Base-by-base conservation (phyloP, 371 early-diverging fungal species). In the Mortierella sp. region DNA sequence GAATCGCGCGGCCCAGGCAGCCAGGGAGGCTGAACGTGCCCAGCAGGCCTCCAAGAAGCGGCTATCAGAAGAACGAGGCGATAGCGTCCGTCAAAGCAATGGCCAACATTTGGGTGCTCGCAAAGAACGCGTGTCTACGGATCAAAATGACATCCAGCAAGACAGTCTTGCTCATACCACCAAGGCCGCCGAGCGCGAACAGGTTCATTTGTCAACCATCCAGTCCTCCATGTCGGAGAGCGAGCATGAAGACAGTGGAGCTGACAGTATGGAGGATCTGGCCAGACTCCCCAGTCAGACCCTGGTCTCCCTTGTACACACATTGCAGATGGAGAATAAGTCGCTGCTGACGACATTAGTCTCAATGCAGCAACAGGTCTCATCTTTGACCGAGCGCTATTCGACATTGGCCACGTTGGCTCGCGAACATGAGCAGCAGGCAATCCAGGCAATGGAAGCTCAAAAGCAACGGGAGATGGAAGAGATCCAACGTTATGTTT, bases 401-500 rank as follows among this genome's bases (percentile, higher is more conserved):
- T 65, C 83, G 3, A 83, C 86, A 15, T 51, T 86, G 19, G 79
- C 84, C 44, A 64, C 78, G 8, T 56, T 84, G 34, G 80, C 82
- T 7, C 82, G 87, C 9, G 85, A 87, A 57, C 80, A 81, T 17
- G 86, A 86, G 31, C 71, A 83, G 39, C 85, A 86, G 50, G 79
- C 81, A 6, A 59, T 82, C 26, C 78, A 81, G 43, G 65, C 84
- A 31, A 75, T 81, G 60, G 85, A 86, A 65, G 59, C 78, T 9
- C 79, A 82, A 28, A 86, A 83, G 55, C 78, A 84, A 27, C 80
- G 79, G 4, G 87, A 87, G 57, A 81, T 86, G 79, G 87, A 87
- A 34, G 85, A 87, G 50, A 67, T 78, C 0, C 70, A 80, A 46
- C 62, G 83, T 12, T 85, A 86, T 62, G 72, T 78, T 32, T 73